A percentile compares a stretch with the other conserved stretches of the same genome.
Evolutionary conservation across 768 basidiomycete species (phyloP).

Genomic region (Tephrocybe sp.): DNA sequence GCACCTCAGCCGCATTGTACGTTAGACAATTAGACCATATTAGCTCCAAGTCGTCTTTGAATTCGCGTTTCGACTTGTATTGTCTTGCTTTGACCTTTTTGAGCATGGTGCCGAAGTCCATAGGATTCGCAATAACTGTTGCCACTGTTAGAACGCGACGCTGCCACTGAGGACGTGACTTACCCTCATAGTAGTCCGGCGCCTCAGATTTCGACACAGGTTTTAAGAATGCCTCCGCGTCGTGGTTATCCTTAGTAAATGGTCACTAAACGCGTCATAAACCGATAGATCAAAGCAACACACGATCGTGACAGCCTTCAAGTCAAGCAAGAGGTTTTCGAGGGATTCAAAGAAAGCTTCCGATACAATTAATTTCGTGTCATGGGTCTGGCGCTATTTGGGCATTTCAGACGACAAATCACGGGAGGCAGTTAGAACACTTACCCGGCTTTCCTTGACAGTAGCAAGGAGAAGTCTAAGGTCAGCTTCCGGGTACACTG

Average conservation of each 20-base stretch:
- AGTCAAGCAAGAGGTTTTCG: constrained; percentile 84
- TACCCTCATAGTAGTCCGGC: constrained; percentile 92
- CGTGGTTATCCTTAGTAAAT: constrained; percentile 71
- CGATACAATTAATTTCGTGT: constrained; percentile 56
- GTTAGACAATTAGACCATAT: constrained; percentile 96
- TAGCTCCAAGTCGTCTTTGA: constrained; percentile 90
- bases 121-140: constrained; percentile 88
- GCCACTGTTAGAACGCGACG: constrained; percentile 11
- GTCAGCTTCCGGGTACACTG: constrained; percentile 61
- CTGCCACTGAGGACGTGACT: constrained; percentile 23
- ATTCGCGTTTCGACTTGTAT: constrained; percentile 93
- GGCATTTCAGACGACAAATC: constrained; percentile 9
- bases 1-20: constrained; percentile 89
- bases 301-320: constrained; percentile 75
- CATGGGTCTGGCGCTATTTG: constrained; percentile 45
- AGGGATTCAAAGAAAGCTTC: constrained; percentile 95
- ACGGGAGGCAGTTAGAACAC: constrained; percentile 32
- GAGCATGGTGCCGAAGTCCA: constrained; percentile 93
- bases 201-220: constrained; percentile 89
- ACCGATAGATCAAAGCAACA: constrained; percentile 23
- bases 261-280: constrained; percentile 24
- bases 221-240: constrained; percentile 91
- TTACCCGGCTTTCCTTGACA: constrained; percentile 86
- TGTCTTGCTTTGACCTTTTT: constrained; percentile 91
- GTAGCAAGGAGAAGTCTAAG: constrained; percentile 79